Evolutionary conservation across 257 asterid species (phyloP).

Genomic region (Oldenlandia corymbosa): DNA sequence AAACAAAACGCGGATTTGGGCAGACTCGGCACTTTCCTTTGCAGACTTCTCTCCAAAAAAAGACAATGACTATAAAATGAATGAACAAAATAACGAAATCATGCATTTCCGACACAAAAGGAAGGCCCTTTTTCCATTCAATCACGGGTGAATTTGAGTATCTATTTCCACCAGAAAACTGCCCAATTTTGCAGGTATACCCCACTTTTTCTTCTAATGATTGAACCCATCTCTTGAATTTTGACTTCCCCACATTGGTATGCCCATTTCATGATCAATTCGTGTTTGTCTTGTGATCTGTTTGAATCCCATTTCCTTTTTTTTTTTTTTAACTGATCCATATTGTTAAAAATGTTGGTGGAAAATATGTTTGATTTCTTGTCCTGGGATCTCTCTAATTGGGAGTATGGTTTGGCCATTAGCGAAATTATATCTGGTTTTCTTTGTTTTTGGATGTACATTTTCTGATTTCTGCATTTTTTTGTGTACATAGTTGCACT

Average conservation of each 20-base stretch:
- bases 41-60: too few species aligned
- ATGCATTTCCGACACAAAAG: not conserved
- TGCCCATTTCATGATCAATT: not conserved
- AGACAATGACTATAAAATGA: not conserved
- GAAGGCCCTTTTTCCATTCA: not conserved
- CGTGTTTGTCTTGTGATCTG: constrained; percentile 4
- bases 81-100: not conserved
- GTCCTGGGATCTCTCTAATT: not conserved
- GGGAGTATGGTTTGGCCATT: not conserved
- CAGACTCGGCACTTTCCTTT: constrained; percentile 1
- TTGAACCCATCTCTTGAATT: not conserved
- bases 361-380: not conserved
- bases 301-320: not conserved
- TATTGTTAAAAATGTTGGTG: not conserved
- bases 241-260: not conserved
- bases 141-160: not conserved
- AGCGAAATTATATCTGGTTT: not conserved
- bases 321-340: too few species aligned
- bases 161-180: not conserved
- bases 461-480: not conserved
- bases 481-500: not conserved
- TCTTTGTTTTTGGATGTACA: not conserved
- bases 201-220: not conserved
- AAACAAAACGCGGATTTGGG: too few species aligned
- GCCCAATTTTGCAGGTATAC: constrained; percentile 2